Base-by-base conservation (phyloP, 163 green algal genomes). In the Volvox carteri region DNA sequence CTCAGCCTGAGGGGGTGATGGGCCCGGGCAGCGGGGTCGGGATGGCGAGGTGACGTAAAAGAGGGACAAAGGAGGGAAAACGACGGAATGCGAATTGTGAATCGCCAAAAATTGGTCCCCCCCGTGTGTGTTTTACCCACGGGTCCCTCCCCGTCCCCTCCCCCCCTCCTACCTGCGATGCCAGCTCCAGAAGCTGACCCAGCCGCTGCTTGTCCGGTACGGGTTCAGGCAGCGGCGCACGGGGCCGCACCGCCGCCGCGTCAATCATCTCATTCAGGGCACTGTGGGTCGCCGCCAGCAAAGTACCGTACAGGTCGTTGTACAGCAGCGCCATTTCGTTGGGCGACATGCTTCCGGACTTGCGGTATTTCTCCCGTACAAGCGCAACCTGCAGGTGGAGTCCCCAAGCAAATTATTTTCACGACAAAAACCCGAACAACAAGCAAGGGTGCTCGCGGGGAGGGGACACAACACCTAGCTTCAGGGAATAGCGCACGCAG, bases 321-420 rank as follows among this genome's bases (percentile, higher is more conserved):
- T 90, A 90, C 54, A 90, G 73, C 73, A 78, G 73, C 41, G 73
- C 85, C 85, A 90, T 90, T 58, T 90, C 85, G 73, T 90, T 85
- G 74, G 85, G 85, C 25, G 41, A 76, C 85, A 90, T 90, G 52
- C 28, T 60, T n/a, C 85, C 85, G 42, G 41, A 73, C 74, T 90
- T 90, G 73, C 85, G 85, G 85, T 90, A 90, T 58, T 90, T 90
- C 56, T 90, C 85, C 0, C 85, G 85, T 23, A 90, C 85, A 2
- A 90, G 73, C 16, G 56, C 23, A 23, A 89, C 84, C 84, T 89
- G 72, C 19, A 11, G 8, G 6, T 65, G 28, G 54, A 65, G 54
- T n/a, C n/a, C n/a, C n/a, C n/a, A n/a, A n/a, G n/a, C n/a, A n/a
- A n/a, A n/a, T n/a, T n/a, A n/a, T n/a, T n/a, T n/a, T n/a, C n/a